Percentiles rank a stretch among this genome's conserved stretches.
Conservation (phyloP, 1,284 basidiomycete genomes). For the Pterulicium gracile region DNA sequence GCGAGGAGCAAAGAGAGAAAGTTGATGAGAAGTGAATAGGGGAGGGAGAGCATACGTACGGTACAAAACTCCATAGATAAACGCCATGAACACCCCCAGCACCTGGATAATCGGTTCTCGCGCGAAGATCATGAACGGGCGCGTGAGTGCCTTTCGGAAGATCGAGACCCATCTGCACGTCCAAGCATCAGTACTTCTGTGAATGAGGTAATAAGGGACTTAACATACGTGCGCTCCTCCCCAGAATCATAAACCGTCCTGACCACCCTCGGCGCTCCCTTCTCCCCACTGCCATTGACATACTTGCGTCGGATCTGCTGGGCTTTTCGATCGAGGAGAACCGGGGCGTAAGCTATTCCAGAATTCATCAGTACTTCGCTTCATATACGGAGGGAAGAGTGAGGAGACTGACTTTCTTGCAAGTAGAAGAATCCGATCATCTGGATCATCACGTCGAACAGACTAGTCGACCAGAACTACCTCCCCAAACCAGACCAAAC, state of each 20-base stretch:
- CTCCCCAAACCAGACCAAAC: constrained; percentile 6
- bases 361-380: constrained; percentile 2
- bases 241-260: constrained; percentile 31
- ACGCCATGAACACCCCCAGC: constrained; percentile 21
- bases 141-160: constrained; percentile 25
- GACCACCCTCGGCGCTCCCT: constrained; percentile 23
- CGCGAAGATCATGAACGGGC: constrained; percentile 21
- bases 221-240: constrained; percentile 29
- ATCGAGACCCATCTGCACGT: constrained; percentile 29
- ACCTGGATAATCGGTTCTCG: constrained; percentile 1
- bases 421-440: constrained; percentile 45
- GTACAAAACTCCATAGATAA: constrained; percentile 23
- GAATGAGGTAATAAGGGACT: background rate
- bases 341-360: constrained; percentile 44
- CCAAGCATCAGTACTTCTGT: background rate
- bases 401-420: constrained; percentile 43
- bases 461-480: constrained; percentile 54
- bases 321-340: constrained; percentile 52
- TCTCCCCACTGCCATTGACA: constrained; percentile 30
- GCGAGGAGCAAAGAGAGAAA: background rate
- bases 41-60: constrained; percentile 15
- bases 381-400: background rate
- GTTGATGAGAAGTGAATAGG: background rate
- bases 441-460: constrained; percentile 39
- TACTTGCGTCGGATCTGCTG: constrained; percentile 27